Conservation (phyloP, 164 flowering plant species). For the Macadamia integrifolia region DNA sequence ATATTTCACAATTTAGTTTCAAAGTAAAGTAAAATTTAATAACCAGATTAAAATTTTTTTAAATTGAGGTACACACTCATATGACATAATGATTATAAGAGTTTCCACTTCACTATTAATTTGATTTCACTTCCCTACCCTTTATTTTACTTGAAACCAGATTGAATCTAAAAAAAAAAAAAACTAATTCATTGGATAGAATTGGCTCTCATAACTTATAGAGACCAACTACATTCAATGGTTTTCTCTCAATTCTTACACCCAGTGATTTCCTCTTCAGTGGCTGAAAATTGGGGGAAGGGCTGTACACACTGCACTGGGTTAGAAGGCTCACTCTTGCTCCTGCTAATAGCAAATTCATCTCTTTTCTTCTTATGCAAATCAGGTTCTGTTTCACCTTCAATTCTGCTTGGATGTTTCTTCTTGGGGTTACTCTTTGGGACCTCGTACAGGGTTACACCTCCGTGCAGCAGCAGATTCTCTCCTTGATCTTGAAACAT, state of each 20-base stretch:
- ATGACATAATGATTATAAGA: too few relatives aligned
- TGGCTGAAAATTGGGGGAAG: conserved; percentile 18
- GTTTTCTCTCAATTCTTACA: conserved; percentile 10
- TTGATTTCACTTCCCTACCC: too few relatives aligned
- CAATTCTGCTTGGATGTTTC: conserved; percentile 6
- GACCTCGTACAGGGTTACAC: conserved; percentile 52
- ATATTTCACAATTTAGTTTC: too few relatives aligned
- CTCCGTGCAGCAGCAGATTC: conserved; percentile 13
- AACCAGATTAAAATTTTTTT: too few relatives aligned
- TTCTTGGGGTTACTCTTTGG: conserved; percentile 24
- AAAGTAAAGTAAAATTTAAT: too few relatives aligned
- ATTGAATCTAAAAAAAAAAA: not conserved
- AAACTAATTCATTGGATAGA: conserved; percentile 1
- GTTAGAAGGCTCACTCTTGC: conserved; percentile 45
- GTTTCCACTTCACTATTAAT: too few relatives aligned
- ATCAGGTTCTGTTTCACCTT: conserved; percentile 12
- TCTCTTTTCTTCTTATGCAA: conserved; percentile 2
- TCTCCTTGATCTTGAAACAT: conserved; percentile 29
- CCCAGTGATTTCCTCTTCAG: conserved; percentile 13
- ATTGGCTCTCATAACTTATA: conserved; percentile 9
- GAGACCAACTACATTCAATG: conserved; percentile 5
- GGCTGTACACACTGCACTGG: conserved; percentile 25
- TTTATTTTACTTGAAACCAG: too few relatives aligned
- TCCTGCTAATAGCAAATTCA: conserved; percentile 29
- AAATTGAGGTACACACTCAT: too few relatives aligned